Conservation (phyloP, 148 eudicot genomes). For the Rhododendron ferrugineum region DNA sequence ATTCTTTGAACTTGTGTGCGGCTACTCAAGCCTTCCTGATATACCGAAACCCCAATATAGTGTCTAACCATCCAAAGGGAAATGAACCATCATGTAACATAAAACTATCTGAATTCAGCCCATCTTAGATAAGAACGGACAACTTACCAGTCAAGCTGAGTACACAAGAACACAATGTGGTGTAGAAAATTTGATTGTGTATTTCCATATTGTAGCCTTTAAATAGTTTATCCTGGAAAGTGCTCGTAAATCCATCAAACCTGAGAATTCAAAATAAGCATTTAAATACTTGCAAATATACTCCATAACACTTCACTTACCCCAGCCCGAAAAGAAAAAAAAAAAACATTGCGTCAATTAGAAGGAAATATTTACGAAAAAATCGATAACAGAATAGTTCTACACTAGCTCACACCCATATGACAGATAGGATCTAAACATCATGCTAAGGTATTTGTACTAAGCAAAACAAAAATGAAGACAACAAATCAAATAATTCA, state of each 20-base stretch:
- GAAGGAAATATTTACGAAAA: background rate
- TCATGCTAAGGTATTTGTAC: background rate
- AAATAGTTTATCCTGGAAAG: conserved; percentile 92
- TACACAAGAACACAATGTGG: conserved; percentile 88
- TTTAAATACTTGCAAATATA: conserved; percentile 3
- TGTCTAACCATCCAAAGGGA: background rate
- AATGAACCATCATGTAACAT: conserved; percentile 1
- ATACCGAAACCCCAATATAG: background rate
- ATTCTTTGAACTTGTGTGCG: background rate
- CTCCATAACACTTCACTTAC: background rate
- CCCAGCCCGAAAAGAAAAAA: background rate
- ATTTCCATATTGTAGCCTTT: conserved; percentile 98
- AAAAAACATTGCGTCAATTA: background rate
- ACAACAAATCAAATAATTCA: background rate
- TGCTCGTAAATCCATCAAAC: conserved; percentile 96
- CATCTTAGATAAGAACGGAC: background rate
- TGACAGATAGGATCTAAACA: background rate
- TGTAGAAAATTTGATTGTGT: conserved; percentile 95
- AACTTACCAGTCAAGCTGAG: conserved; percentile 79
- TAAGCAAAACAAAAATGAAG: background rate
- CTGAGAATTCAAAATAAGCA: conserved; percentile 29
- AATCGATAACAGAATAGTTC: background rate
- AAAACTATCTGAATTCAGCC: background rate
- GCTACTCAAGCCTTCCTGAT: background rate
- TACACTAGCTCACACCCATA: background rate